Conservation (phyloP, 202 grass and related monocot species). For the Setaria italica region DNA sequence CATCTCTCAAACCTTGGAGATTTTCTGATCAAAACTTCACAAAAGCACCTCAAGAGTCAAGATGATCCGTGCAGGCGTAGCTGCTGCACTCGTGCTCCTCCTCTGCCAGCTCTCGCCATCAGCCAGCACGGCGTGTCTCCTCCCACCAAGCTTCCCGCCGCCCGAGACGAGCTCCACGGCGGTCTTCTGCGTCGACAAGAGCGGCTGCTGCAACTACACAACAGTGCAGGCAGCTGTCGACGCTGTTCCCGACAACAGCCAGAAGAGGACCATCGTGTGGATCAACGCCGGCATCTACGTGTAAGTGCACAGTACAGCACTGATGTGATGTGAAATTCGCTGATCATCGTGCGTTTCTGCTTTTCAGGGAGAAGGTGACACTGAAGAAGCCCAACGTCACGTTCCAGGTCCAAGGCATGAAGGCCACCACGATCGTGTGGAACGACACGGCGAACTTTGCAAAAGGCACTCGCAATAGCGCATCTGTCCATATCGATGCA, state of each 20-base stretch:
- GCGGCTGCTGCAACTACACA: neutral
- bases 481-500: neutral
- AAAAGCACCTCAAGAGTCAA: no score
- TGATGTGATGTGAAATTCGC: no score
- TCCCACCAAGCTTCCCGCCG: neutral
- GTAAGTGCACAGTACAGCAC: neutral
- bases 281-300: neutral
- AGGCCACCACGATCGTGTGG: neutral
- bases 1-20: no score
- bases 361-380: neutral
- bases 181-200: neutral
- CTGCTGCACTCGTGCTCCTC: no score
- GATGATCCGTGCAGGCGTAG: no score
- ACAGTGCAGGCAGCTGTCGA: neutral
- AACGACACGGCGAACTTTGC: neutral
- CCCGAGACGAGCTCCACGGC: no score
- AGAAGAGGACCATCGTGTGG: neutral
- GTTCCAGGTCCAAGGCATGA: neutral
- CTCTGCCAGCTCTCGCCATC: no score
- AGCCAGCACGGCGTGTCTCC: no score
- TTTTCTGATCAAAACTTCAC: no score
- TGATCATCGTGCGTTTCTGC: neutral
- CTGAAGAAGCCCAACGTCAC: neutral
- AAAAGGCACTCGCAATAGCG: accelerated
- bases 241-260: neutral